Evolutionary conservation across 176 grass and related monocot genomes (phyloP).

Genomic region (Aegilops sharonensis): DNA sequence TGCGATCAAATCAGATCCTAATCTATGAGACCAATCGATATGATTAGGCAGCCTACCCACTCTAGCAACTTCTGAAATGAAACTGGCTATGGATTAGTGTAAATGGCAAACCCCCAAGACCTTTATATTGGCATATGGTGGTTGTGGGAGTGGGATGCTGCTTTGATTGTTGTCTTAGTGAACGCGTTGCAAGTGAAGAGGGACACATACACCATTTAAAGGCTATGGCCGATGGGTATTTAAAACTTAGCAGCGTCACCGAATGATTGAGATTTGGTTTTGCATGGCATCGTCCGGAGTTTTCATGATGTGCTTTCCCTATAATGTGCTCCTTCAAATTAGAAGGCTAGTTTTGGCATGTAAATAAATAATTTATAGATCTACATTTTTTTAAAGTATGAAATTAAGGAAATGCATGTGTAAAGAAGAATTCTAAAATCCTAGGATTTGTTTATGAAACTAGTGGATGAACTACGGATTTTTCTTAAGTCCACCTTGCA

Average conservation of each 20-base stretch:
- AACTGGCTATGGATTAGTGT: not conserved
- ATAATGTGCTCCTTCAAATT: no score
- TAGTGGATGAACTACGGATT: no score
- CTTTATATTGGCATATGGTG: not conserved
- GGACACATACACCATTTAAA: not conserved
- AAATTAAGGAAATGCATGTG: no score
- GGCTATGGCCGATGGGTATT: not conserved
- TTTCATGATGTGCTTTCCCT: not conserved
- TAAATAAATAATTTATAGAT: no score
- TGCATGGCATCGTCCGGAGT: not conserved
- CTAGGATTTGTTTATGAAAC: no score
- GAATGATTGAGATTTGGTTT: not conserved
- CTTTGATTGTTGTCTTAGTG: not conserved
- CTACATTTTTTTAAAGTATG: no score
- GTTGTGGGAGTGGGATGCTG: not conserved
- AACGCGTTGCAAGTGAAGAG: not conserved
- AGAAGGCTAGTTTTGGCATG: no score
- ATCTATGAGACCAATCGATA: no score
- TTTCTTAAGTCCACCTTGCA: no score
- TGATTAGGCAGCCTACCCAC: no score
- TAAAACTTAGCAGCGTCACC: not conserved
- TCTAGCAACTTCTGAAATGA: not conserved
- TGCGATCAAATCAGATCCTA: no score
- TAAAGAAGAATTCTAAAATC: no score
- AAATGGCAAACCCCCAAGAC: not conserved